Evolutionary conservation across 768 basidiomycete genomes (phyloP).

Genomic region (Wakefieldia striispora): DNA sequence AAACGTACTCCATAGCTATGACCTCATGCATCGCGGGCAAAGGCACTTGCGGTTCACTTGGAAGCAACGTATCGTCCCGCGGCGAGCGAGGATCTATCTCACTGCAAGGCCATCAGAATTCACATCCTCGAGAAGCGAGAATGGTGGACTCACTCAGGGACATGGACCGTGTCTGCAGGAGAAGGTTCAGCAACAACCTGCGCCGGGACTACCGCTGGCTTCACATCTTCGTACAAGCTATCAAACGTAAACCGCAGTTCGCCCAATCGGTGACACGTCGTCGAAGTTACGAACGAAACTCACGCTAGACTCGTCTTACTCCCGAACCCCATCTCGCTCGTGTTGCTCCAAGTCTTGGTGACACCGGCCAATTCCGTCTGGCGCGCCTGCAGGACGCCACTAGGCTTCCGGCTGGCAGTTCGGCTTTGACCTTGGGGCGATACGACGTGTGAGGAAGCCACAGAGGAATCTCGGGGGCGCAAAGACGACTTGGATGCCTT

Average conservation of each 20-base stretch:
- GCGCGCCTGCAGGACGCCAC: constrained; percentile 21
- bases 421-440: constrained; percentile 18
- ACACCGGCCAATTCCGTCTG: constrained; percentile 31
- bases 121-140: background rate
- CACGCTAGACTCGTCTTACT: constrained; percentile 17
- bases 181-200: constrained; percentile 17
- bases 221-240: constrained; percentile 26
- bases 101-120: constrained; percentile 7
- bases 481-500: constrained; percentile 25
- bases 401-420: constrained; percentile 26
- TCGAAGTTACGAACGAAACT: constrained; percentile 4
- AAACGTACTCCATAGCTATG: constrained; percentile 23
- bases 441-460: constrained; percentile 23
- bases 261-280: background rate
- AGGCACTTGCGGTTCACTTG: constrained; percentile 28
- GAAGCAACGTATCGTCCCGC: constrained; percentile 29
- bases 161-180: constrained; percentile 28
- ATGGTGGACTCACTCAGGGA: constrained; percentile 27
- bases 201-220: constrained; percentile 6
- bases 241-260: background rate
- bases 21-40: constrained; percentile 36
- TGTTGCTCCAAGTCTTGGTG: constrained; percentile 33
- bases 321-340: constrained; percentile 22
- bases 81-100: constrained; percentile 31
- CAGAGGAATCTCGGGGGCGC: constrained; percentile 24